Evolutionary conservation across 495 filamentous ascomycete genomes (phyloP).

Genomic region (Penicillium fimorum): DNA sequence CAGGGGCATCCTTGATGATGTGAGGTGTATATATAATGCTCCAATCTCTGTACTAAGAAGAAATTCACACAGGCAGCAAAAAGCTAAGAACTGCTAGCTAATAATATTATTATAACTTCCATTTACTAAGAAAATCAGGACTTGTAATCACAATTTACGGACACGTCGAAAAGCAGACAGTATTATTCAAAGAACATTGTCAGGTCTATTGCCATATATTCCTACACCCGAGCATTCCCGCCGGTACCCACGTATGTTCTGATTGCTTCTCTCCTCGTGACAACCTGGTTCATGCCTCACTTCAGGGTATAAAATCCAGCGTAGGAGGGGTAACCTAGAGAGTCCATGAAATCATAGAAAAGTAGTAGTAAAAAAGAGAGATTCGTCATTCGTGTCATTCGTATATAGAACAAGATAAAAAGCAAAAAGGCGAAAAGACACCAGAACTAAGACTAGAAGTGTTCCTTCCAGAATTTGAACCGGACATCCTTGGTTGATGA

Average conservation of each 20-base stretch:
- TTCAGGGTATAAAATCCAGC: background rate
- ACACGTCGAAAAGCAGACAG: background rate
- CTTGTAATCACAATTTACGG: background rate
- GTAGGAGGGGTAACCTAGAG: background rate
- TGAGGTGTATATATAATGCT: background rate
- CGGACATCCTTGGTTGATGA: slow-evolving; percentile 73
- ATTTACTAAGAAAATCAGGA: too few relatives aligned
- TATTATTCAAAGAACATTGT: background rate
- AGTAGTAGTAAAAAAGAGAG: background rate
- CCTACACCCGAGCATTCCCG: background rate
- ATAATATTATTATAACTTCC: background rate
- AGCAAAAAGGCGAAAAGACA: background rate
- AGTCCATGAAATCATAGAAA: background rate
- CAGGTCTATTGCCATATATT: slow-evolving; percentile 7
- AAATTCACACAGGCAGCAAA: too few relatives aligned
- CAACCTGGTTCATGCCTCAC: background rate
- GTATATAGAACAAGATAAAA: slow-evolving; percentile 8
- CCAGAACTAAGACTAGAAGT: slow-evolving; percentile 49
- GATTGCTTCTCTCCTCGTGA: background rate
- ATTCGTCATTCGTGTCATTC: slow-evolving; percentile 29
- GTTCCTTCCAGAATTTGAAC: slow-evolving; percentile 99
- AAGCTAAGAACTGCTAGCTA: background rate
- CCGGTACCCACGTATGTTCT: background rate
- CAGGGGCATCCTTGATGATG: background rate
- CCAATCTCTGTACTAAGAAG: background rate